Evolutionary conservation across 176 grass and related monocot genomes (phyloP), one percentile per base, ranked within the genome.

Genomic region (Oryza punctata): DNA sequence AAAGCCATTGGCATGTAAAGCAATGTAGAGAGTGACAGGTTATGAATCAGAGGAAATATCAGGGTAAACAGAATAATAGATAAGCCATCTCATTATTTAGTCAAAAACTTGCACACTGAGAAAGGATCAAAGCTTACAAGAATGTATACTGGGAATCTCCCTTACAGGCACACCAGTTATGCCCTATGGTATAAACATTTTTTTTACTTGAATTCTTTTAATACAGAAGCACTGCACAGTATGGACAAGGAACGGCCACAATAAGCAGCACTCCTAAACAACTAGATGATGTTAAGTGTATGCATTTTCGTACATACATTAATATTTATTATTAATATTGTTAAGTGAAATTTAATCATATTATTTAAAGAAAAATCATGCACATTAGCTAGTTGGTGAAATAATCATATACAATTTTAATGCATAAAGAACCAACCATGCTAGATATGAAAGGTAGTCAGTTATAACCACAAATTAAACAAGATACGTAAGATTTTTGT

Each of bases 1-100:
- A 89, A 29, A 80, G 75, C 32, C 23, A 45, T 80, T 63, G 67
- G 65, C 75, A 81, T 63, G 37, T 46, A 45, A 69, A 41, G 66
- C 32, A 54, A 40, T 15, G 25, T 45, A 16, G 9, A 61, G 10
- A 79, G n/a, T 50, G 28, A 15, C 47, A 80, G 79, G 38, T 7
- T 35, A 75, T 41, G 12, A 76, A 69, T 11, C 47, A 38, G n/a
- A 33, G 67, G 19, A 76, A 81, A 23, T 47, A 75, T 35, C 49
- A 76, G 64, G 49, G 10, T 24, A 37, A 80, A 32, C 15, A 75
- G 23, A 33, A 89, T 50, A 89, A 50, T 25, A 13, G 26, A 78
- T 54, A 78, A 30, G 7, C 26, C 35, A 59, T 4, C 25, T 19
- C 5, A 68, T 63, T 38, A 24, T 57, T 27, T 27, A 65, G 12